Evolutionary conservation across 129 eudicot genomes (phyloP).

Genomic region (Lonicera japonica): DNA sequence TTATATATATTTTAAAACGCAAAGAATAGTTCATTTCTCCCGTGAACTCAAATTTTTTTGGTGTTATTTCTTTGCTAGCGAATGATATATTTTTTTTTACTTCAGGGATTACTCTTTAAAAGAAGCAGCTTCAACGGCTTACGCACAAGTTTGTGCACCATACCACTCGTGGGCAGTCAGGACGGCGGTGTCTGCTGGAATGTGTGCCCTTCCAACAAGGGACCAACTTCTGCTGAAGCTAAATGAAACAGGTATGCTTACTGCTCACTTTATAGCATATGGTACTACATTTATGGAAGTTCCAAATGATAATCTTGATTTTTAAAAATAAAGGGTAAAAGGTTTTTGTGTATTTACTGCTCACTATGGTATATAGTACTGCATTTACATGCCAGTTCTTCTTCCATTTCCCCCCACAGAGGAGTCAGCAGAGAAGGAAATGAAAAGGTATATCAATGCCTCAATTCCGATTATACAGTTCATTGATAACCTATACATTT

Average conservation of each 20-base stretch:
- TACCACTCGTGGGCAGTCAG: slow-evolving; percentile 96
- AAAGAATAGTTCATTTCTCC: neutral
- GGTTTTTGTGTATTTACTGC: too few relatives aligned
- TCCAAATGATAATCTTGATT: too few relatives aligned
- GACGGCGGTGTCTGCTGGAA: slow-evolving; percentile 92
- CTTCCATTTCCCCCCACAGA: slow-evolving; percentile 32
- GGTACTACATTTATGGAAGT: neutral
- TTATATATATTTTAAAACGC: too few relatives aligned
- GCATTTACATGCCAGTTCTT: neutral
- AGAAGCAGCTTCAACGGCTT: slow-evolving; percentile 88
- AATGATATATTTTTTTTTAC: neutral
- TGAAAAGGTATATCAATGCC: slow-evolving; percentile 74
- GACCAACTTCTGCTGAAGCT: slow-evolving; percentile 72
- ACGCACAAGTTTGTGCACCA: slow-evolving; percentile 80
- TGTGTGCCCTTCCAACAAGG: slow-evolving; percentile 92
- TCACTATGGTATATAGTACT: too few relatives aligned
- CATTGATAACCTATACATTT: slow-evolving; percentile 60
- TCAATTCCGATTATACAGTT: slow-evolving; percentile 66
- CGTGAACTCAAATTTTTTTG: too few relatives aligned
- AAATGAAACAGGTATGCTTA: slow-evolving; percentile 65
- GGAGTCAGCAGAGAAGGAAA: slow-evolving; percentile 69
- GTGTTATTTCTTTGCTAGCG: too few relatives aligned
- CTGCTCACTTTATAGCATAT: neutral
- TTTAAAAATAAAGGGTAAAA: too few relatives aligned
- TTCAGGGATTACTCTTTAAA: slow-evolving; percentile 51